Evolutionary conservation across 805 yeast genomes (phyloP).

Genomic region (Wickerhamiella allomyrinae): DNA sequence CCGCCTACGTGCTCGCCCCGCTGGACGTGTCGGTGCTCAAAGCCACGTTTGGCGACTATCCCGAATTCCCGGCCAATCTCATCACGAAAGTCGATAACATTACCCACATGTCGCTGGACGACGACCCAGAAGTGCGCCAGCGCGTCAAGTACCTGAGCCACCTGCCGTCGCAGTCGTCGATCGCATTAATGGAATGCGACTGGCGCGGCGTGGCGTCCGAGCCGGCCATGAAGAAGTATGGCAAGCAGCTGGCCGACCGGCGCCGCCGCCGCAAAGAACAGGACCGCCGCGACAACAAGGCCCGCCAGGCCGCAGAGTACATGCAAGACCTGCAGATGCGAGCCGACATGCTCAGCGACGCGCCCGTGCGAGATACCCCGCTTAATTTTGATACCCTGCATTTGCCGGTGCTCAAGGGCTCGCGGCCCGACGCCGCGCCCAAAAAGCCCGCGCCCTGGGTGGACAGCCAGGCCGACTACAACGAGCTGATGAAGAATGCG

Average conservation of each 20-base stretch:
- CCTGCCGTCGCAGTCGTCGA: conserved; percentile 69
- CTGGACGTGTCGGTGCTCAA: conserved; percentile 66
- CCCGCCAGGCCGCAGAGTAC: conserved; percentile 21
- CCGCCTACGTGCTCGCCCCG: conserved; percentile 56
- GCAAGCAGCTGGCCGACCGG: conserved; percentile 17
- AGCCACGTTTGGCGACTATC: conserved; percentile 45
- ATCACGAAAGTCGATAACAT: conserved; percentile 55
- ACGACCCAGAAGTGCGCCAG: conserved; percentile 33
- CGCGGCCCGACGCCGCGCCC: conserved; percentile 9
- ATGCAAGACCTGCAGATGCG: conserved; percentile 26
- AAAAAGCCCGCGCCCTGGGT: conserved; percentile 11
- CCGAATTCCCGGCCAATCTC: conserved; percentile 53
- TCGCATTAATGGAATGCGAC: conserved; percentile 74
- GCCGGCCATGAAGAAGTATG: conserved; percentile 18
- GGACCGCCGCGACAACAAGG: conserved; percentile 20
- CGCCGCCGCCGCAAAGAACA: conserved; percentile 15
- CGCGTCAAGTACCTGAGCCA: conserved; percentile 65
- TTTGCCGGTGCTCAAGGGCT: conserved; percentile 14
- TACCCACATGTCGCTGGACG: conserved; percentile 48
- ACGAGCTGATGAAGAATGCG: conserved; percentile 13
- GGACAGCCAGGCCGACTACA: conserved; percentile 10
- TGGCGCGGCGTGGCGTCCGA: conserved; percentile 40
- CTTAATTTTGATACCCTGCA: conserved; percentile 10
- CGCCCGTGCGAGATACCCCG: conserved; percentile 8
- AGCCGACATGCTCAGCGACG: conserved; percentile 18